Conservation (phyloP, 768 basidiomycete species). For the Psilocybe subaeruginosa region DNA sequence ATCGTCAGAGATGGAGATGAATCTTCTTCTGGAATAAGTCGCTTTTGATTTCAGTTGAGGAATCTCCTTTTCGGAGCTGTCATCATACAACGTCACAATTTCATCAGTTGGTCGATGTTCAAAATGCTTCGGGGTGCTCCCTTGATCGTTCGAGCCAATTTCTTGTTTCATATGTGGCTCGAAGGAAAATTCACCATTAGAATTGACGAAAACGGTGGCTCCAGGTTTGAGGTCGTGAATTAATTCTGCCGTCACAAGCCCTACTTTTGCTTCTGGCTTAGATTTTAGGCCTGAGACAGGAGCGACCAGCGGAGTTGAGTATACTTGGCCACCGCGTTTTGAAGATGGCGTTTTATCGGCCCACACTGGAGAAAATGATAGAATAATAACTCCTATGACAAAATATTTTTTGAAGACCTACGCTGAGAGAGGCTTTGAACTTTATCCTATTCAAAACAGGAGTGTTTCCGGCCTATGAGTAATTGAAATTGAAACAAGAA, state of each 20-base stretch:
- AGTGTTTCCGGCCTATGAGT: background rate
- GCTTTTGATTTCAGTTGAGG: background rate
- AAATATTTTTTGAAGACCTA: slow-evolving; percentile 1
- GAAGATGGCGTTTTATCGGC: background rate
- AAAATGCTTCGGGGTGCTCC: background rate
- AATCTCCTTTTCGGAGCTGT: slow-evolving; percentile 3
- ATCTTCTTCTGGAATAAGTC: slow-evolving; percentile 7
- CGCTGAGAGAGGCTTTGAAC: slow-evolving; percentile 19
- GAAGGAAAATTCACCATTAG: background rate
- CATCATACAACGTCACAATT: background rate
- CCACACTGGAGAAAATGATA: slow-evolving; percentile 11
- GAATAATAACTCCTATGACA: background rate
- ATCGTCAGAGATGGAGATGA: slow-evolving; percentile 16
- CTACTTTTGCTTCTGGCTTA: background rate
- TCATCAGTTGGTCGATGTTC: background rate
- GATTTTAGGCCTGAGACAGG: background rate
- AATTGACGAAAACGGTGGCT: slow-evolving; percentile 1
- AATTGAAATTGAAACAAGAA: background rate
- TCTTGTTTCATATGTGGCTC: background rate
- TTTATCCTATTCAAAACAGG: slow-evolving; percentile 11
- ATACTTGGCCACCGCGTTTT: background rate
- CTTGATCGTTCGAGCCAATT: background rate
- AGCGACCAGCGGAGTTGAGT: background rate
- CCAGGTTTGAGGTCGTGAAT: background rate
- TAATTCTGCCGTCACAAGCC: background rate